Evolutionary conservation across 768 basidiomycete genomes (phyloP).

Genomic region (Amanita subjunquillea): DNA sequence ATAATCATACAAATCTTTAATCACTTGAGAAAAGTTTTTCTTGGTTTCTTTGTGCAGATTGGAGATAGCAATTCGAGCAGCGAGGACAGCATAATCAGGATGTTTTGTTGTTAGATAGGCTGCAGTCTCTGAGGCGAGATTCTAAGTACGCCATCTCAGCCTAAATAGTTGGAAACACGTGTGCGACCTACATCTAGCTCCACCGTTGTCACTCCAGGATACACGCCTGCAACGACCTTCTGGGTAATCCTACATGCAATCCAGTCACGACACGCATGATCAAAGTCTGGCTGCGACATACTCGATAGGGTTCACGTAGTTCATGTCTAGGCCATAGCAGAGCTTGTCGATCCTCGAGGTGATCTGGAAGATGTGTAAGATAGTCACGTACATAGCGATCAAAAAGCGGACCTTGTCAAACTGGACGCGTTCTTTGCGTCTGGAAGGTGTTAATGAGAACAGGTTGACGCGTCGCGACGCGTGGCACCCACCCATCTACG

Average conservation of each 20-base stretch:
- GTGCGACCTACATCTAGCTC: constrained; percentile 77
- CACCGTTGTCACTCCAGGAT: constrained; percentile 92
- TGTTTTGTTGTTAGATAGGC: constrained; percentile 96
- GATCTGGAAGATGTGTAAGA: constrained; percentile 38
- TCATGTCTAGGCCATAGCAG: constrained; percentile 90
- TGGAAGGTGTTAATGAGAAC: constrained; percentile 17
- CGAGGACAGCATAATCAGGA: constrained; percentile 96
- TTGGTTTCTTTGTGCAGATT: constrained; percentile 99
- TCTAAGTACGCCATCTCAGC: constrained; percentile 34
- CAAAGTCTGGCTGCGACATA: constrained; percentile 20
- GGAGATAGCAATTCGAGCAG: constrained; percentile 96
- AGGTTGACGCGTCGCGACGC: constrained; percentile 25
- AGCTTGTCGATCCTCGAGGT: constrained; percentile 82
- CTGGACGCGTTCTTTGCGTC: constrained; percentile 85
- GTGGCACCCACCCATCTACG: constrained; percentile 38
- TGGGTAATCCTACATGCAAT: constrained; percentile 56
- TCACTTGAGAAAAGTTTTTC: constrained; percentile 89
- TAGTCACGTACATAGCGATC: constrained; percentile 5
- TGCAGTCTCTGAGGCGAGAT: constrained; percentile 94
- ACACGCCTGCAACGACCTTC: constrained; percentile 90
- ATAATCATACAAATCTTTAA: constrained; percentile 86
- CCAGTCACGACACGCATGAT: background rate
- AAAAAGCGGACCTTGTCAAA: constrained; percentile 71
- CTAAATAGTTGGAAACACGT: background rate
- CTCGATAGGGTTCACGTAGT: constrained; percentile 93